Evolutionary conservation across 345 rosid genomes (phyloP).

Genomic region (Microcos paniculata): DNA sequence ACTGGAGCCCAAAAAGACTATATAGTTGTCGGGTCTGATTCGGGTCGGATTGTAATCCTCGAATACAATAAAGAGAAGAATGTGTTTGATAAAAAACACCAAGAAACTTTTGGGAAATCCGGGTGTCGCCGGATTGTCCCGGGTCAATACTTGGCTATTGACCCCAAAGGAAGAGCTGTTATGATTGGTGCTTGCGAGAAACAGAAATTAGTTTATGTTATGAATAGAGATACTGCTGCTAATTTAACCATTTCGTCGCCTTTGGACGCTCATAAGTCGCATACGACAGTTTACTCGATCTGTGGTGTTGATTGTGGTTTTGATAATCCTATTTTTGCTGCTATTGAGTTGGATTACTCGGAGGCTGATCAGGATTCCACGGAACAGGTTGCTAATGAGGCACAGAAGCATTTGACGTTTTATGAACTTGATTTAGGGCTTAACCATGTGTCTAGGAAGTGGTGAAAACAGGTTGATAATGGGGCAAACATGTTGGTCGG

Average conservation of each 20-base stretch:
- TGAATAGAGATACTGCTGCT: conserved; percentile 95
- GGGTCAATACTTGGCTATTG: conserved; percentile 88
- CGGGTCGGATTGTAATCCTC: conserved; percentile 88
- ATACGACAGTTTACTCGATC: conserved; percentile 76
- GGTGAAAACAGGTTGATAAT: conserved; percentile 93
- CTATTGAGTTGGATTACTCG: conserved; percentile 92
- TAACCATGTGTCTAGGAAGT: conserved; percentile 93
- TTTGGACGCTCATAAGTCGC: conserved; percentile 94
- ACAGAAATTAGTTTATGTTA: conserved; percentile 89
- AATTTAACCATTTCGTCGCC: conserved; percentile 95
- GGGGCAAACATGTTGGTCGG: conserved; percentile 97
- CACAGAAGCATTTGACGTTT: conserved; percentile 93
- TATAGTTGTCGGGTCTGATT: conserved; percentile 94
- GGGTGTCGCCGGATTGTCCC: conserved; percentile 95
- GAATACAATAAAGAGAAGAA: conserved; percentile 89
- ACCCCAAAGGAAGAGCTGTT: conserved; percentile 94
- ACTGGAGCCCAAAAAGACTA: conserved; percentile 93
- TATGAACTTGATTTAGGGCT: conserved; percentile 96
- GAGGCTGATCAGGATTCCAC: conserved; percentile 95
- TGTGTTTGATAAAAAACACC: conserved; percentile 84
- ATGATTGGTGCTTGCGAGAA: conserved; percentile 98
- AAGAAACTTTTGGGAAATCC: conserved; percentile 95
- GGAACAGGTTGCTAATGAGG: conserved; percentile 83
- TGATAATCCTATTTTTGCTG: conserved; percentile 89
- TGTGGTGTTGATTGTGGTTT: conserved; percentile 97